Evolutionary conservation across 495 filamentous ascomycete genomes (phyloP).

Genomic region (Xanthoparmelia taractica): DNA sequence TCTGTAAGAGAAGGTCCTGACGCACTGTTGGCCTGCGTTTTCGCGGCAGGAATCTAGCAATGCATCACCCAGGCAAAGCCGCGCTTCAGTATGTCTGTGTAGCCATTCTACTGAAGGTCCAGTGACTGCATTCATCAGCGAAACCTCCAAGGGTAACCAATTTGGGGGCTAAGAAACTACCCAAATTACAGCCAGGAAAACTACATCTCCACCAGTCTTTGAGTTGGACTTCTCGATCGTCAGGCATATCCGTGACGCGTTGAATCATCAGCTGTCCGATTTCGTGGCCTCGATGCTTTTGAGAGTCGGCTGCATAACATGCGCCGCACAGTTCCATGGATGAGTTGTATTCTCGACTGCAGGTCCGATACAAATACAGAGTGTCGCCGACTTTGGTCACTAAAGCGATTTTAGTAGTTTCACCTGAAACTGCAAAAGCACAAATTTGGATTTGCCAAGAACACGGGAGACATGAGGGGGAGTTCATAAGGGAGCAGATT

Average conservation of each 20-base stretch:
- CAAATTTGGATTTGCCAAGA: background rate
- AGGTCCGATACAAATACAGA: background rate
- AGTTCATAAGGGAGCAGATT: too few relatives aligned
- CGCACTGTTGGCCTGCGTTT: background rate
- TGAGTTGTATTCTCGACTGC: background rate
- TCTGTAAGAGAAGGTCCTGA: conserved; percentile 2
- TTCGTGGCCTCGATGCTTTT: conserved; percentile 3
- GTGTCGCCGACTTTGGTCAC: conserved; percentile 1
- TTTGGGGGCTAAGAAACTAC: background rate
- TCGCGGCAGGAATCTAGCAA: background rate
- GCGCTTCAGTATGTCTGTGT: background rate
- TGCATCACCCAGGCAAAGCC: background rate
- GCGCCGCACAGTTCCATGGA: background rate
- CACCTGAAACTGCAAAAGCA: background rate
- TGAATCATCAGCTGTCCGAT: background rate
- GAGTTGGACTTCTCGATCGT: background rate
- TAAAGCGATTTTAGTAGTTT: background rate
- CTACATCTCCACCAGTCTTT: conserved; percentile 3
- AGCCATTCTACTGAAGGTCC: background rate
- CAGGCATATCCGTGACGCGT: conserved; percentile 3
- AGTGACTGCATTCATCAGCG: background rate
- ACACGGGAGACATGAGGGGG: background rate
- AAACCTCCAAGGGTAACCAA: background rate
- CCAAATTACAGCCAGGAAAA: background rate
- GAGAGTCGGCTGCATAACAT: background rate